Conservation (phyloP, 805 yeast species). For the Schizosaccharomyces octosporus region DNA sequence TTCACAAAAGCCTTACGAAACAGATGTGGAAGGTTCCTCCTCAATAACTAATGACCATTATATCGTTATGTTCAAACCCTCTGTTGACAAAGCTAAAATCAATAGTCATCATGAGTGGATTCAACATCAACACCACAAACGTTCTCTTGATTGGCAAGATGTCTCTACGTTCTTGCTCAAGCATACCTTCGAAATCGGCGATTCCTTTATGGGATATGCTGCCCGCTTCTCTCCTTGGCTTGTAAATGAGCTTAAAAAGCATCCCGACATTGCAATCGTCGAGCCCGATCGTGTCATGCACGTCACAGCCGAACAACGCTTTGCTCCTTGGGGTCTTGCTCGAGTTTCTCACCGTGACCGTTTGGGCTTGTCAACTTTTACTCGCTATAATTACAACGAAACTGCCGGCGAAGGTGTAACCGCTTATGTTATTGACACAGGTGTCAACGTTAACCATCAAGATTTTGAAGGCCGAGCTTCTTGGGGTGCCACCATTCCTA, state of each 20-base stretch:
- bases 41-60: conserved; percentile 24
- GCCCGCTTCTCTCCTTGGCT: conserved; percentile 62
- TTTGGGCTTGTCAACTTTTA: conserved; percentile 32
- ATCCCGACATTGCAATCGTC: conserved; percentile 29
- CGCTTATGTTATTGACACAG: conserved; percentile 32
- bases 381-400: conserved; percentile 33
- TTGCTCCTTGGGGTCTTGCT: conserved; percentile 56
- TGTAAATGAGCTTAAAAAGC: conserved; percentile 44
- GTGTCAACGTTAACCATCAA: conserved; percentile 27
- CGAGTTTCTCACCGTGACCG: conserved; percentile 41
- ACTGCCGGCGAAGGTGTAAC: conserved; percentile 39
- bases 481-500: conserved; percentile 37
- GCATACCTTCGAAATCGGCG: conserved; percentile 15
- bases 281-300: conserved; percentile 31
- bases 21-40: too few relatives aligned
- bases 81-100: conserved; percentile 26
- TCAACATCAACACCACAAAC: conserved; percentile 10
- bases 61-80: conserved; percentile 63
- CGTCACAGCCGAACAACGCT: conserved; percentile 23
- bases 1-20: too few relatives aligned
- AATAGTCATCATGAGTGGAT: conserved; percentile 42
- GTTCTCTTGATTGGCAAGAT: conserved; percentile 18
- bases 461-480: conserved; percentile 37
- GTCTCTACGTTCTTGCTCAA: conserved; percentile 12
- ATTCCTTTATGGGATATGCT: conserved; percentile 48